Evolutionary conservation across 371 early-diverging fungal species (phyloP), one percentile per base, ranked within the genome.

Genomic region (Circinella minor): DNA sequence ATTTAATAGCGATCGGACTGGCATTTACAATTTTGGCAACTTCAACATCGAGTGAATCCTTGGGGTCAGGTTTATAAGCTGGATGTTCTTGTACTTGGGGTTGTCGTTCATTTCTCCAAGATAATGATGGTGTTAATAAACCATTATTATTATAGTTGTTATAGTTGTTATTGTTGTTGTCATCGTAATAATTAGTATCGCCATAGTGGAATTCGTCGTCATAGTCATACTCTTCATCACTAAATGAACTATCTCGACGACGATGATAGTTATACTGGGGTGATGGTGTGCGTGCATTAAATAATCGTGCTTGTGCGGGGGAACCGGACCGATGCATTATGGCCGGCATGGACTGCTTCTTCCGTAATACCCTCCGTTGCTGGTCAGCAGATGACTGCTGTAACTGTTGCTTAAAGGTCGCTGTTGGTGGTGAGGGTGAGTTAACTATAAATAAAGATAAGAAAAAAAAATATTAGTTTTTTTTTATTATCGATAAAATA

Each of bases 41-140:
- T 65, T 86, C 83, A 55, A 81, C 77, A 67, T 89, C 90, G 34
- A 89, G 74, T 48, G 84, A 82, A 57, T 87, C 88, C 39, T 78
- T 82, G n/a, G 78, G 81, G 39, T 80, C 74, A 7, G 88, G 80
- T 20, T 68, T 68, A 71, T 89, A 89, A 13, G 74, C 64, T 15
- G 65, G 61, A 48, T 60, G 62, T 18, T 60, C 54, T 17, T 38
- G 48, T 65, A 49, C 36, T 57, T 62, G 60, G 14, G 36, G 64
- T 38, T 69, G 48, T 51, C 27, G 60, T 38, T 60, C 13, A 27
- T 48, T 46, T 57, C 54, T 36, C 57, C 57, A 57, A n/a, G 54
- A 18, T 8, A 3, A 54, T 34, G 57, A 57, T 7, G 57, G 57
- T 5, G 57, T 57, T 57, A 57, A 57, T 13, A 57, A 57, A 1